phyloP scores from a whole-genome alignment of 345 rosid genomes.

The Melastoma malabathricum region DNA sequence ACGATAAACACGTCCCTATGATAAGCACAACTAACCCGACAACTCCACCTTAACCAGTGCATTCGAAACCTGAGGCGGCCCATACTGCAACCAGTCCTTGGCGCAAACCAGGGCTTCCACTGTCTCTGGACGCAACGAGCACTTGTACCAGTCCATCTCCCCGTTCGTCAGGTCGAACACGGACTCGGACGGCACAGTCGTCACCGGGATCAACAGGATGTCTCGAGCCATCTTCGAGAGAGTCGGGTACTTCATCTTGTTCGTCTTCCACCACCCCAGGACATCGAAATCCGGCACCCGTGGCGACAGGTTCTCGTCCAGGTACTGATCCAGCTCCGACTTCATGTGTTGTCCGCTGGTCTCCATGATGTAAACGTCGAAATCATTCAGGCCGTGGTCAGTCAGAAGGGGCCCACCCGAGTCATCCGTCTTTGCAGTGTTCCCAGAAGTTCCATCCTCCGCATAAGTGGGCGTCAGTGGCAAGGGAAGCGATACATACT shows the following conservation, averaged over 20 bases:
- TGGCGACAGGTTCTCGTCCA: conserved; percentile 72
- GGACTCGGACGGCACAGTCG: conserved; percentile 35
- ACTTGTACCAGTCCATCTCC: conserved; percentile 60
- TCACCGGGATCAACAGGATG: conserved; percentile 50
- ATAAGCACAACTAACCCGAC: too few species aligned
- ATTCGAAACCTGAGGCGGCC: conserved; percentile 21
- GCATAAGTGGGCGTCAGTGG: conserved; percentile 52
- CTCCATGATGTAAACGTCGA: conserved; percentile 71
- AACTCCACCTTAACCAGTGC: conserved; percentile 55
- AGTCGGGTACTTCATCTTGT: conserved; percentile 71
- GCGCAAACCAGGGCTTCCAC: conserved; percentile 84
- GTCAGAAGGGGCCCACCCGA: conserved; percentile 35
- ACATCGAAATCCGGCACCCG: conserved; percentile 69
- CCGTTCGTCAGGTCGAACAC: conserved; percentile 42
- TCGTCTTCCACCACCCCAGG: conserved; percentile 84
- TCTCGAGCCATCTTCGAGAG: conserved; percentile 87
- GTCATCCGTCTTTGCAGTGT: conserved; percentile 11
- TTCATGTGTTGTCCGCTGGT: conserved; percentile 54
- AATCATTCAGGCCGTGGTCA: conserved; percentile 63
- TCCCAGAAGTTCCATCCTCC: conserved; percentile 29
- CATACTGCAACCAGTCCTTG: conserved; percentile 68
- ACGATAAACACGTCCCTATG: too few species aligned
- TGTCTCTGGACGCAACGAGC: conserved; percentile 68
- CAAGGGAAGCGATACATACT: conserved; percentile 59
- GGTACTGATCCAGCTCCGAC: conserved; percentile 78